Evolutionary conservation across 2,329 filamentous ascomycete species (phyloP), one percentile per base, ranked within the genome.

Genomic region (Penicillium sp.): DNA sequence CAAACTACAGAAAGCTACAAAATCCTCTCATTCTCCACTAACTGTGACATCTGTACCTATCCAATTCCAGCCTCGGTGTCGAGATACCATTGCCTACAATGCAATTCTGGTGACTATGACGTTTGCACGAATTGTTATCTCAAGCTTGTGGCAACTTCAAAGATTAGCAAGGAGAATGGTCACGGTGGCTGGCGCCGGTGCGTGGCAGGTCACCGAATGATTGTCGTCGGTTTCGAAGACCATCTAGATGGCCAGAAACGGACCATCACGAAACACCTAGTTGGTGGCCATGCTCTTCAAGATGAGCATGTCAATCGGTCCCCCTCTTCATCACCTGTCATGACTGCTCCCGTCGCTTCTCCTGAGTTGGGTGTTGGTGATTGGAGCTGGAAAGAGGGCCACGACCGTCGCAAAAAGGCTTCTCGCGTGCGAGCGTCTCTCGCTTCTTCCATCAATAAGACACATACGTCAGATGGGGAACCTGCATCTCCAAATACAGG

Each of bases 151-250:
- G 75, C 80, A 2, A 82, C 82, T 0, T 82, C 84, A 9, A 85
- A 85, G 46, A 87, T 97, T 60, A 86, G 85, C 54, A 77, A 80
- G 19, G 89, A 93, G 59, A 92, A 96, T 63, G 92, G 93, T 0
- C 81, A 86, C 5, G 82, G 81, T 11, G 93, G 93, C 3, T 97
- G 93, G 93, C 83, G 92, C 11, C 83, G 92, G 48, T 98, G 93
- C 70, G 81, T 87, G 1, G 81, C 83, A 43, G 89, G 90, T 5
- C 93, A 98, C 69, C 85, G 93, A 31, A 96, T 96, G 91, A 85
- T 88, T 0, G 79, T 96, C 11, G 80, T 96, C 11, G 88, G 86
- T 0, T 96, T 93, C 68, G 82, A 88, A 57, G 87, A 91, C 53
- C 81, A 82, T 31, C 82, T 84, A 19, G 84, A 85, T 24, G 89